Evolutionary conservation across 1,284 basidiomycete species (phyloP).

Genomic region (Sphagnurus paluster): DNA sequence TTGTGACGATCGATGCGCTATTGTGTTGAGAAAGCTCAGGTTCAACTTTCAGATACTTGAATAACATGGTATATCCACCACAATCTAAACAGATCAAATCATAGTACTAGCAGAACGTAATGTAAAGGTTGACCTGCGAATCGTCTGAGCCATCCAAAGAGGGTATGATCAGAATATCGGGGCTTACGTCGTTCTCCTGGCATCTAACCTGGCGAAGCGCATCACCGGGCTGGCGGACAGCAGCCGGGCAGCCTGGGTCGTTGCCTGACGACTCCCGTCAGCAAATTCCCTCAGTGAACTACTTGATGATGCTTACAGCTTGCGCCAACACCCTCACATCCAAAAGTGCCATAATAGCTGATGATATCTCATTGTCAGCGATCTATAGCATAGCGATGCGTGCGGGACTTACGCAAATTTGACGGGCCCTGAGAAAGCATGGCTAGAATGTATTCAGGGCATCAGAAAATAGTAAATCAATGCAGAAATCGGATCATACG

Average conservation of each 20-base stretch:
- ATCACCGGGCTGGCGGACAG: constrained; percentile 33
- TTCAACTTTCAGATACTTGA: no score
- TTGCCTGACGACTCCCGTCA: constrained; percentile 27
- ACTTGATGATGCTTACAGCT: constrained; percentile 36
- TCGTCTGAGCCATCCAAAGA: background rate
- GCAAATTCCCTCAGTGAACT: no score
- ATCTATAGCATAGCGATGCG: background rate
- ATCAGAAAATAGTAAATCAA: background rate
- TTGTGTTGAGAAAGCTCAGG: no score
- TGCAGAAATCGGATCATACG: constrained; percentile 33
- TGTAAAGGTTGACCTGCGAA: constrained; percentile 31
- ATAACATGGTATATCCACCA: no score
- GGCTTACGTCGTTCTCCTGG: constrained; percentile 34
- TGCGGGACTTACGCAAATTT: constrained; percentile 35
- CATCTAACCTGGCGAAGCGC: constrained; percentile 37
- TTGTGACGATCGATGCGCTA: no score
- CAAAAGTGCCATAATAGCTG: constrained; percentile 34
- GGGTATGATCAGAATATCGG: background rate
- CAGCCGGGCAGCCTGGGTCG: constrained; percentile 31
- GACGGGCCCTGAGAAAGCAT: constrained; percentile 38
- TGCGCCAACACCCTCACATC: constrained; percentile 40
- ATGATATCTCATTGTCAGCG: background rate
- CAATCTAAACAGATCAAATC: no score
- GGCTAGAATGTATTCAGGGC: no score
- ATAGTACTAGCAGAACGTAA: constrained; percentile 32